Percentiles rank a stretch among this genome's conserved stretches.
Conservation (phyloP, 495 filamentous ascomycete species). For the Massariosphaeria phaeospora region DNA sequence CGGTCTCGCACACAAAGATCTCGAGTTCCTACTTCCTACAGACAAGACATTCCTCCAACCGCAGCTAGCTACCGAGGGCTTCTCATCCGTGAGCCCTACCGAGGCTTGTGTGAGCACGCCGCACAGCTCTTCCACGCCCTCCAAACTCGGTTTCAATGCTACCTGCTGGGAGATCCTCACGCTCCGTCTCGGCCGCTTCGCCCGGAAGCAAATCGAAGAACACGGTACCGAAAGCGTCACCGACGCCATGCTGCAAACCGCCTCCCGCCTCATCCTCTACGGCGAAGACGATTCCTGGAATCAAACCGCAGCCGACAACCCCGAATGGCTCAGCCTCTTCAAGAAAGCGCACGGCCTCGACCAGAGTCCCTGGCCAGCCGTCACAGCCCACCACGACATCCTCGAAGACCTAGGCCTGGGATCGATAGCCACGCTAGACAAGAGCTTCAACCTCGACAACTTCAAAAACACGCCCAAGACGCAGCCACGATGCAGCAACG, state of each 20-base stretch:
- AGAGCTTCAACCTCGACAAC: conserved; percentile 19
- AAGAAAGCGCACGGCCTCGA: conserved; percentile 39
- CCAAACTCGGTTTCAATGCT: conserved; percentile 9
- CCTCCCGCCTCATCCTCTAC: conserved; percentile 40
- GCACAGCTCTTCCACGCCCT: neutral
- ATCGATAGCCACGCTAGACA: conserved; percentile 5
- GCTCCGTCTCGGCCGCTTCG: conserved; percentile 39
- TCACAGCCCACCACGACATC: conserved; percentile 10
- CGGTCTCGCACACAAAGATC: conserved; percentile 2
- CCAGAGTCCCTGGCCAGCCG: neutral
- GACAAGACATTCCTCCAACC: no score
- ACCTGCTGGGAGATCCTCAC: conserved; percentile 45
- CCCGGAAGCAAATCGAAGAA: conserved; percentile 33
- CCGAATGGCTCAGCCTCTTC: conserved; percentile 43
- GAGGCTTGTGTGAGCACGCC: neutral
- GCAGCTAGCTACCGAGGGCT: neutral
- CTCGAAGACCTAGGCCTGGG: conserved; percentile 26
- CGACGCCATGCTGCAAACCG: conserved; percentile 40
- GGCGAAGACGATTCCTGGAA: conserved; percentile 42
- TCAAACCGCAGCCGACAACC: conserved; percentile 44
- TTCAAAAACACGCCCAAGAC: neutral
- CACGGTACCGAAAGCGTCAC: conserved; percentile 27
- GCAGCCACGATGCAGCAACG: neutral
- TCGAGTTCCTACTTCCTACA: conserved; percentile 22
- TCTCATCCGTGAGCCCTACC: conserved; percentile 1